These are phyloP conservation scores for Melastoma malabathricum DNA, from an alignment of 345 rosid species.

Conservation along the genomic window DNA sequence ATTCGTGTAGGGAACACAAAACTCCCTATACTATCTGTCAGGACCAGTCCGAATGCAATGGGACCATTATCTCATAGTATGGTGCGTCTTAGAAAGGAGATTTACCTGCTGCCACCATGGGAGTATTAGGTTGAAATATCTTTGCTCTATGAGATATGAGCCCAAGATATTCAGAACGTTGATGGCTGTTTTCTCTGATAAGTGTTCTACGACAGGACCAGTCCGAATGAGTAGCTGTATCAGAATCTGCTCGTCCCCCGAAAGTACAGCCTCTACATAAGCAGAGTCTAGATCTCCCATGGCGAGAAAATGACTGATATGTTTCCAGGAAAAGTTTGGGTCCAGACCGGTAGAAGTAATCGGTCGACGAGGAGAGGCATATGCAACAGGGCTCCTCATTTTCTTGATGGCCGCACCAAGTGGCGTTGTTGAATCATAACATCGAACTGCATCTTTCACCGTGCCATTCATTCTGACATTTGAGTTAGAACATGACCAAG, in stretches of 20 bases:
- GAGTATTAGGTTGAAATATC: constrained; percentile 45
- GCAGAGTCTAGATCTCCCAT: constrained; percentile 76
- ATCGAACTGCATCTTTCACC: constrained; percentile 28
- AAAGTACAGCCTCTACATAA: constrained; percentile 58
- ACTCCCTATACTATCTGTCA: no score
- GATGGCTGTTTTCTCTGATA: constrained; percentile 46
- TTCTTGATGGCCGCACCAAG: no score
- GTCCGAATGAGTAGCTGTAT: constrained; percentile 79
- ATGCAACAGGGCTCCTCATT: no score
- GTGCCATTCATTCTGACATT: constrained; percentile 23
- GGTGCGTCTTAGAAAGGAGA: constrained; percentile 1
- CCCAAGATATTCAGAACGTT: constrained; percentile 57
- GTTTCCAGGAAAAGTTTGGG: constrained; percentile 32
- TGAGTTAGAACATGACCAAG: constrained; percentile 19
- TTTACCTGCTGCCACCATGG: constrained; percentile 96
- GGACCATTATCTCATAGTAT: neutral
- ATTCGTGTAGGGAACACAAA: no score
- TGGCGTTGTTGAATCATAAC: no score
- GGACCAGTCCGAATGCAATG: no score
- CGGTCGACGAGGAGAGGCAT: no score
- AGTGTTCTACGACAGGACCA: constrained; percentile 64
- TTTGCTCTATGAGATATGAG: constrained; percentile 49
- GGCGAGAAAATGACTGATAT: constrained; percentile 37
- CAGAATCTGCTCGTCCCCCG: constrained; percentile 50
- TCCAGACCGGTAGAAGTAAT: no score